Conservation (phyloP, 345 rosid species). For the Syzygium aqueum region DNA sequence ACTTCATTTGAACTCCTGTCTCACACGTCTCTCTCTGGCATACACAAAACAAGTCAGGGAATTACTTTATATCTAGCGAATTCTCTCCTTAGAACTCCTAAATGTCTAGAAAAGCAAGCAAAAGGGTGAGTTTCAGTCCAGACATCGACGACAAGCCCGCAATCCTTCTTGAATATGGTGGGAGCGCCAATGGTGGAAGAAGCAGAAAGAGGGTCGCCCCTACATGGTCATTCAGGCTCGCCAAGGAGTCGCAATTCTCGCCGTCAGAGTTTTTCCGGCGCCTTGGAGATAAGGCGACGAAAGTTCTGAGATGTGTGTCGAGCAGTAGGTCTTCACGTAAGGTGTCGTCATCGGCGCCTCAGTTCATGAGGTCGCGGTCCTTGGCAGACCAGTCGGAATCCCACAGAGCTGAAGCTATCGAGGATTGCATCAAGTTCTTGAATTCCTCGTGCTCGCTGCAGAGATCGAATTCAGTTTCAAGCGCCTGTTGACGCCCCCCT, state of each 20-base stretch:
- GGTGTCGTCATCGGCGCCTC: constrained; percentile 36
- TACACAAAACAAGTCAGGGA: neutral
- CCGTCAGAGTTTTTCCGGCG: constrained; percentile 42
- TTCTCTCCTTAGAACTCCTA: neutral
- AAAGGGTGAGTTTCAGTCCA: constrained; percentile 63
- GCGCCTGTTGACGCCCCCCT: constrained; percentile 24
- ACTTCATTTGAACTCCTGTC: neutral
- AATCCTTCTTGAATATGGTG: constrained; percentile 29
- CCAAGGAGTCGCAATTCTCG: constrained; percentile 18
- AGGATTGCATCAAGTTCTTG: constrained; percentile 88
- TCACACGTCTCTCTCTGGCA: neutral
- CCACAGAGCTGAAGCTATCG: constrained; percentile 77
- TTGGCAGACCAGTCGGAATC: constrained; percentile 65
- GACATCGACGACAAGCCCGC: constrained; percentile 32
- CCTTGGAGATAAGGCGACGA: constrained; percentile 44
- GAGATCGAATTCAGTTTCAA: constrained; percentile 61
- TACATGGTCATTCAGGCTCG: constrained; percentile 36
- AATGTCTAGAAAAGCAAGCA: constrained; percentile 58
- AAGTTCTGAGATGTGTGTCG: constrained; percentile 43
- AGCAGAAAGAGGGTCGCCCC: constrained; percentile 31
- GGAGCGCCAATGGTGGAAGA: constrained; percentile 10
- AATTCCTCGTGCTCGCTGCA: constrained; percentile 68
- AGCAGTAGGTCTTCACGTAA: constrained; percentile 28
- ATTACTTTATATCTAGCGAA: neutral
- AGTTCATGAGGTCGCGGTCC: constrained; percentile 59